phyloP scores from a whole-genome alignment of 1,139 yeast genomes.

The Nakaseomyces sp. region DNA sequence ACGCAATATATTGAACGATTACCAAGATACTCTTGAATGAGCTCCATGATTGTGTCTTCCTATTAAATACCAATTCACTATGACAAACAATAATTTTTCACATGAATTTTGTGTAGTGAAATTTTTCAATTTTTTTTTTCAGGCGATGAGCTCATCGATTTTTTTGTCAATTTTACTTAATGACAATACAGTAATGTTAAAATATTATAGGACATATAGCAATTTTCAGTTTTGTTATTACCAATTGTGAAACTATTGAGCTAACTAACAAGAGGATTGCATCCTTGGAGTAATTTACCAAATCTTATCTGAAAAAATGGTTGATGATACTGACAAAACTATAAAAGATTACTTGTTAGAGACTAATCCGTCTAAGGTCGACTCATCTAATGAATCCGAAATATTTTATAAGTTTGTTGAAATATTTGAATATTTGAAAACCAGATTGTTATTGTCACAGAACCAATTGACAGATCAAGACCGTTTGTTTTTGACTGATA shows the following conservation, averaged over 20 bases:
- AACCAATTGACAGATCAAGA: conserved; percentile 9
- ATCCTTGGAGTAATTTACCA: no score
- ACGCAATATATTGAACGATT: no score
- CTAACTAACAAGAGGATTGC: no score
- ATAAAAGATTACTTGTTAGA: conserved; percentile 12
- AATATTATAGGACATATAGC: no score
- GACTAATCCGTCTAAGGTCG: conserved; percentile 15
- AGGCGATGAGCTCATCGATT: background rate
- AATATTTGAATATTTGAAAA: conserved; percentile 9
- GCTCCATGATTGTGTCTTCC: no score
- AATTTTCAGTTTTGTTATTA: no score
- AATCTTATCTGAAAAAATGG: conserved; percentile 5
- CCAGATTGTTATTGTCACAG: background rate
- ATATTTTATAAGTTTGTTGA: conserved; percentile 9
- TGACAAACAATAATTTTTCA: no score
- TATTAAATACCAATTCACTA: no score
- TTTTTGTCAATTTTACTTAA: no score
- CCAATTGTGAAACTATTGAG: no score
- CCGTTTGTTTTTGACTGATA: conserved; percentile 46
- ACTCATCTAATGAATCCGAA: conserved; percentile 8
- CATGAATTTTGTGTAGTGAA: conserved; percentile 1
- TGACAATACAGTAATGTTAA: no score
- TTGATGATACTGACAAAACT: background rate
- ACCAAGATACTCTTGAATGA: no score
- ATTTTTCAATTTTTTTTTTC: conserved; percentile 1